These are phyloP conservation scores for Coprinellus micaceus DNA, from an alignment of 768 basidiomycete genomes.

Conservation along the genomic window DNA sequence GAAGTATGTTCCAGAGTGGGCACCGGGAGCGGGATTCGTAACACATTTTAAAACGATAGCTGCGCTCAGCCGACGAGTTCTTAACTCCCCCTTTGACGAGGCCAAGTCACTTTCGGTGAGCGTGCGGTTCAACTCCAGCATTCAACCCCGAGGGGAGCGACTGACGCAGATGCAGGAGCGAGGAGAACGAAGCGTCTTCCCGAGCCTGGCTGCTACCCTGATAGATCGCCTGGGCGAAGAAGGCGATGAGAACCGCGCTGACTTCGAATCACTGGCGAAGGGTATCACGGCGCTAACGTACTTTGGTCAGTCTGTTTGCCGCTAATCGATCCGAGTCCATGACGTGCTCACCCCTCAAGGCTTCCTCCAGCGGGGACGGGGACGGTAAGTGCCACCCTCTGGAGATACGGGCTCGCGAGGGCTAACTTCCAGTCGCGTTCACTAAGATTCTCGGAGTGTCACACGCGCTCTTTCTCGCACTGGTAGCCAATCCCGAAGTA, in stretches of 20 bases:
- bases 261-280: background rate
- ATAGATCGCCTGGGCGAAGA: constrained; percentile 4
- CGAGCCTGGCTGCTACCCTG: background rate
- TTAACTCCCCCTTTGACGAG: constrained; percentile 3
- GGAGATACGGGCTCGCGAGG: no score
- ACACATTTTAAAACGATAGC: constrained; percentile 19
- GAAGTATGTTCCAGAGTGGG: constrained; percentile 42
- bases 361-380: no score
- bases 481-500: constrained; percentile 3
- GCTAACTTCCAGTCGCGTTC: no score
- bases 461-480: constrained; percentile 1
- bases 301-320: background rate
- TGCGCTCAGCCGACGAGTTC: background rate
- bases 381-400: no score
- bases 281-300: background rate
- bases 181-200: background rate
- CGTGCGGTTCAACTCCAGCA: background rate
- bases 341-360: no score
- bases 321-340: no score
- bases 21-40: constrained; percentile 47
- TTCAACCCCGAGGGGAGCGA: no score
- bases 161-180: background rate
- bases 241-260: background rate
- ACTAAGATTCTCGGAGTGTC: no score
- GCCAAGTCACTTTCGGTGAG: constrained; percentile 5